phyloP scores from a whole-genome alignment of 768 basidiomycete genomes.

The Amanita subjunquillea region DNA sequence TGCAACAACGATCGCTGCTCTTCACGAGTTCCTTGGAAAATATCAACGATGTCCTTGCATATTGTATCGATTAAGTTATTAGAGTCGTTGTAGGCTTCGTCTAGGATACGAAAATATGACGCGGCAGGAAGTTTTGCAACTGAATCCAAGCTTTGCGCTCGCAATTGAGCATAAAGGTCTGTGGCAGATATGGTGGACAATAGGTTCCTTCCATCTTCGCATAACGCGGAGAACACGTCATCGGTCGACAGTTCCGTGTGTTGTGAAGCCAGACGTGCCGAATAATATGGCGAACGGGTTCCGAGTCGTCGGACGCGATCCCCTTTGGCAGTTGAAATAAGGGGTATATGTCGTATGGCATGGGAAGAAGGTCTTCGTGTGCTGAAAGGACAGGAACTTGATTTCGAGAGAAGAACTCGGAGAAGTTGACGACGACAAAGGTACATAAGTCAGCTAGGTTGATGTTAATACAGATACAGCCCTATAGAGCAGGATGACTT shows the following conservation, averaged over 20 bases:
- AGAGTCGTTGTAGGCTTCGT: not conserved
- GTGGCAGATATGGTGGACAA: not conserved
- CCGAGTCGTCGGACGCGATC: conserved; percentile 6
- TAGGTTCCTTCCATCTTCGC: not conserved
- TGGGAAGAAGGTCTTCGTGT: conserved; percentile 13
- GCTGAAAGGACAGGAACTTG: conserved; percentile 10
- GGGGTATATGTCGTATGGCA: conserved; percentile 11
- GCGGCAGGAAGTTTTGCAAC: not conserved
- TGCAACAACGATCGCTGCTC: not conserved
- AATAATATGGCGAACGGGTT: not conserved
- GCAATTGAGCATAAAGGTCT: not conserved
- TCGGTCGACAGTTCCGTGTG: not conserved
- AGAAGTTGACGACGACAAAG: conserved; percentile 54
- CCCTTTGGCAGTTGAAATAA: conserved; percentile 6
- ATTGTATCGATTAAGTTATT: not conserved
- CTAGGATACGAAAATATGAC: conserved; percentile 1
- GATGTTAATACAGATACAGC: not conserved
- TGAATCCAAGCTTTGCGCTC: not conserved
- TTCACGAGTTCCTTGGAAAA: not conserved
- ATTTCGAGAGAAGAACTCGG: conserved; percentile 31
- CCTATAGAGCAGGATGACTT: conserved; percentile 11
- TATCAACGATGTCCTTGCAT: conserved; percentile 1
- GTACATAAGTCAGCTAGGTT: conserved; percentile 59
- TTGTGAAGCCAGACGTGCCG: not conserved
- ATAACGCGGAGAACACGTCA: not conserved